Evolutionary conservation across 2,329 filamentous ascomycete genomes (phyloP).

Genomic region (Volutella citrinella): DNA sequence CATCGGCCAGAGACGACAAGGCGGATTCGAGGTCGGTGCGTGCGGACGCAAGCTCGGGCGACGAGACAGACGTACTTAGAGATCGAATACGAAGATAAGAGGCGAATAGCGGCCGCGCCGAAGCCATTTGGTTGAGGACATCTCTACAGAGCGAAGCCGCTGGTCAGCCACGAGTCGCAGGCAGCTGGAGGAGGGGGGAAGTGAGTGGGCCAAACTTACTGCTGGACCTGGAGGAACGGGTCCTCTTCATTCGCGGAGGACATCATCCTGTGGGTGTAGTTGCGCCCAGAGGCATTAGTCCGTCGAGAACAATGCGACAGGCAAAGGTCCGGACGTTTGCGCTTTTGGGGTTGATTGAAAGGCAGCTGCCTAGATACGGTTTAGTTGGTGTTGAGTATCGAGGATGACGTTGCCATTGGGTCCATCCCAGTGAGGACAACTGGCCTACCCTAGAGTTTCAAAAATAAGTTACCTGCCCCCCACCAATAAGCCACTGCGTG

Average conservation of each 20-base stretch:
- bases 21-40: constrained; percentile 64
- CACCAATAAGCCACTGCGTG: no score
- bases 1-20: constrained; percentile 69
- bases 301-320: background rate
- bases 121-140: constrained; percentile 77
- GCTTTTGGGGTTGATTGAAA: no score
- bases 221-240: constrained; percentile 70
- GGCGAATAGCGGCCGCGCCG: constrained; percentile 81
- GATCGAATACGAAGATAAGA: constrained; percentile 96
- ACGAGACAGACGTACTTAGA: constrained; percentile 66
- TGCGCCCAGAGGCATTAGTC: constrained; percentile 20
- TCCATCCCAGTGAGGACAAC: no score
- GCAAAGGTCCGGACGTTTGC: no score
- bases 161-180: no score
- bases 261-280: constrained; percentile 51
- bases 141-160: constrained; percentile 68
- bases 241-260: constrained; percentile 66
- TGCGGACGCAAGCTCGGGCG: constrained; percentile 82
- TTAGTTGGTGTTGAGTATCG: no score
- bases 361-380: no score
- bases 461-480: no score
- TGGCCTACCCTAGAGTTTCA: no score
- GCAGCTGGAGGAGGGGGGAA: constrained; percentile 4
- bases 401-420: no score
- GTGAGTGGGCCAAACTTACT: constrained; percentile 42